These are phyloP conservation scores for Rhododendron molle DNA, from an alignment of 148 eudicot species.

Conservation along the genomic window DNA sequence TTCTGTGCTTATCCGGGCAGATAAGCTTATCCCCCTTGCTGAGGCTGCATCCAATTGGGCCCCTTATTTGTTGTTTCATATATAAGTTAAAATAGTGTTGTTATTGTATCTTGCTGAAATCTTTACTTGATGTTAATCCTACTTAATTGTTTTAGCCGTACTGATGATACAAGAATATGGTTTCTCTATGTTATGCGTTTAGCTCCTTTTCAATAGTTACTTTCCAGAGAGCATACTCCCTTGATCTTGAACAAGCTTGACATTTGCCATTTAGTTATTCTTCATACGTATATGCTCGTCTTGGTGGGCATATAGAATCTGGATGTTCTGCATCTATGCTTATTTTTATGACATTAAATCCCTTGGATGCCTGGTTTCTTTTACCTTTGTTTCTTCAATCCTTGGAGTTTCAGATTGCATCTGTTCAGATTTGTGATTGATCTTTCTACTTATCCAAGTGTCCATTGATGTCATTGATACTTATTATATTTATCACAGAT, in stretches of 20 bases:
- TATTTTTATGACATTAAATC: neutral
- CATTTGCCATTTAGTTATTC: neutral
- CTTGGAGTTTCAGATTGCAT: neutral
- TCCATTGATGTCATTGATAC: neutral
- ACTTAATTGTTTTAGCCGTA: neutral
- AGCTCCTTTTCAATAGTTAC: neutral
- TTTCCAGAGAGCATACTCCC: neutral
- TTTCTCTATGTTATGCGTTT: neutral
- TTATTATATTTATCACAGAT: conserved; percentile 3
- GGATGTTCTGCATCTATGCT: neutral
- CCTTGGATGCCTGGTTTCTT: neutral
- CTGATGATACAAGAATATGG: neutral
- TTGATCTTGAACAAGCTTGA: neutral
- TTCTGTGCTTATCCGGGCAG: too few relatives aligned
- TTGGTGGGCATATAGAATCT: neutral
- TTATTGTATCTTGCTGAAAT: neutral
- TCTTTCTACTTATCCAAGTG: neutral
- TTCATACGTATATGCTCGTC: neutral
- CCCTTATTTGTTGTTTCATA: neutral
- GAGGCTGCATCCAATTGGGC: too few relatives aligned
- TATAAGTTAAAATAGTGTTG: neutral
- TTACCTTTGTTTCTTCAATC: too few relatives aligned
- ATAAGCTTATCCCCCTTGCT: too few relatives aligned
- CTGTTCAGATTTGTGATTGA: neutral
- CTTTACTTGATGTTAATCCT: neutral